Evolutionary conservation across 805 yeast species (phyloP).

Genomic region (Wickerhamomyces silvicola): DNA sequence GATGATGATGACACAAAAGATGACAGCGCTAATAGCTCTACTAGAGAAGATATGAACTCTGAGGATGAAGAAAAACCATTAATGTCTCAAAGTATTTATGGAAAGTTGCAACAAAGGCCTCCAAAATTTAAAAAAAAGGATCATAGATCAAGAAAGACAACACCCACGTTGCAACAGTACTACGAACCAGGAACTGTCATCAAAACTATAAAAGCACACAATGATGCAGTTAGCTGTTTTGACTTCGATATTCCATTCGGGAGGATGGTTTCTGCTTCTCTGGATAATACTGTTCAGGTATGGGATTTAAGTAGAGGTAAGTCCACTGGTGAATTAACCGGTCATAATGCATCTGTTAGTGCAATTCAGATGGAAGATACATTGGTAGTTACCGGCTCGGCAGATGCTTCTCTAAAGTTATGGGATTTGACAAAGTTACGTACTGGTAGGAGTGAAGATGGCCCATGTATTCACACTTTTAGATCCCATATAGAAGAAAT

Average conservation of each 20-base stretch:
- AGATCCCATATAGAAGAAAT: slow-evolving; percentile 64
- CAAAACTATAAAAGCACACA: slow-evolving; percentile 44
- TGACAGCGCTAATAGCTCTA: slow-evolving; percentile 4
- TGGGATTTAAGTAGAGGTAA: slow-evolving; percentile 70
- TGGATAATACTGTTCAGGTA: slow-evolving; percentile 71
- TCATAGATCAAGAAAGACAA: slow-evolving; percentile 38
- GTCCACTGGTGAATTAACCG: slow-evolving; percentile 45
- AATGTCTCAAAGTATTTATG: slow-evolving; percentile 38
- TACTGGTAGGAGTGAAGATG: slow-evolving; percentile 10
- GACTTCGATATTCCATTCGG: slow-evolving; percentile 76
- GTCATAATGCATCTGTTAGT: slow-evolving; percentile 54
- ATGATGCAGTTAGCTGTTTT: slow-evolving; percentile 44
- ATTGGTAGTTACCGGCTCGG: slow-evolving; percentile 48
- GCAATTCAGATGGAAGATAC: slow-evolving; percentile 54
- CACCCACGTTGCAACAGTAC: slow-evolving; percentile 59
- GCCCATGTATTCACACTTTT: slow-evolving; percentile 40
- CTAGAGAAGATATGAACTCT: slow-evolving; percentile 4
- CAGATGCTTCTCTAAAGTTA: slow-evolving; percentile 54
- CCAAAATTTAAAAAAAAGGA: slow-evolving; percentile 25
- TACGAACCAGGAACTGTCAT: slow-evolving; percentile 55
- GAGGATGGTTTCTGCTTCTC: slow-evolving; percentile 66
- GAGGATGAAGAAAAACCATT: slow-evolving; percentile 22
- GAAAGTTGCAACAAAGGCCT: slow-evolving; percentile 31
- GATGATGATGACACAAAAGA: slow-evolving; percentile 1
- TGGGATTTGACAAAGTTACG: slow-evolving; percentile 44